phyloP scores from a whole-genome alignment of 352 stramenopile genomes.

The Globisporangium orthogonon region DNA sequence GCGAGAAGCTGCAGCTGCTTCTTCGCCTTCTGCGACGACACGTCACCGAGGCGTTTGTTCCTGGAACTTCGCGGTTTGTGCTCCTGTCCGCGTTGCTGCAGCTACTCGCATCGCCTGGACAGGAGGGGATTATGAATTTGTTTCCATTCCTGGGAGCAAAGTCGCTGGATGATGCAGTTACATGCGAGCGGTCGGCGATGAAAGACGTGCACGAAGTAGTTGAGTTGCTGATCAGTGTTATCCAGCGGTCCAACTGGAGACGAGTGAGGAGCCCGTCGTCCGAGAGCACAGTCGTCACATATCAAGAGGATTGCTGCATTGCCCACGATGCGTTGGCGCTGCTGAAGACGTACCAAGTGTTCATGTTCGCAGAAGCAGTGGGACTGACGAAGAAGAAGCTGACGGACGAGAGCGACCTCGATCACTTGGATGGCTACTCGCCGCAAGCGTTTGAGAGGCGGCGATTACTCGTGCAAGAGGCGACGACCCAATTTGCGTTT shows the following conservation, averaged over 20 bases:
- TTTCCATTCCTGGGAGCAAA: conserved; percentile 29
- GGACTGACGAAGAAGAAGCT: conserved; percentile 46
- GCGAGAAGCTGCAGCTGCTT: conserved; percentile 65
- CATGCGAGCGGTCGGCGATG: neutral
- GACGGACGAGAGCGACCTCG: conserved; percentile 4
- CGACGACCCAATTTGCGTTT: conserved; percentile 55
- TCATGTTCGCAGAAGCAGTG: conserved; percentile 66
- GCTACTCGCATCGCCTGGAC: conserved; percentile 44
- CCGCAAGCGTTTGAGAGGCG: conserved; percentile 5
- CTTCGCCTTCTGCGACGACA: conserved; percentile 52
- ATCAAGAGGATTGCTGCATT: conserved; percentile 15
- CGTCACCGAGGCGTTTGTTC: conserved; percentile 19
- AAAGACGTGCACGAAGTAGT: conserved; percentile 31
- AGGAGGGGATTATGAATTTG: conserved; percentile 64
- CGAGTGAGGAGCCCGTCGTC: neutral
- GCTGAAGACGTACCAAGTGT: conserved; percentile 73
- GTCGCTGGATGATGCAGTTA: conserved; percentile 2
- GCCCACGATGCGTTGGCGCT: conserved; percentile 34
- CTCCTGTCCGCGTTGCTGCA: conserved; percentile 52
- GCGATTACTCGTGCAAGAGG: conserved; percentile 61
- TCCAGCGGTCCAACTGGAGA: conserved; percentile 11
- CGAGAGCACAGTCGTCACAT: neutral
- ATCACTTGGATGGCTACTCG: neutral
- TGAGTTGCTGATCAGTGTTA: conserved; percentile 28
- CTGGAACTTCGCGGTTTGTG: conserved; percentile 35